Base-by-base conservation (phyloP, 2,329 filamentous ascomycete species). In the Pezicula neosporulosa region DNA sequence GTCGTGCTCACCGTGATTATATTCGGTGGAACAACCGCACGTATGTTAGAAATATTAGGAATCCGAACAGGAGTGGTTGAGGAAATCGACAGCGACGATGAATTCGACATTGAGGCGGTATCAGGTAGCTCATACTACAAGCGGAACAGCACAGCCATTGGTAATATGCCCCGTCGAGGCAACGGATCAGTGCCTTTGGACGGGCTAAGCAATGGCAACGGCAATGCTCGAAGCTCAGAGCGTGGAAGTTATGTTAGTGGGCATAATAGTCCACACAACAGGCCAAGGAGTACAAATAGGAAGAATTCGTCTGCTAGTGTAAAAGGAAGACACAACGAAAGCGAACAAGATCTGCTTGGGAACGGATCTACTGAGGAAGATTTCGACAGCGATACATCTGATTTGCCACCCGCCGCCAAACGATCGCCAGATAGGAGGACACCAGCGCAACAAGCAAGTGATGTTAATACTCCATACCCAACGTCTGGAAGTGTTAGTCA, bases 1-100 rank as follows among this genome's bases (percentile, higher is more conserved):
- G 94, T 99, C 5, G 93, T 99, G 62, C 76, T 99, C 54, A 97
- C 94, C 0, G 94, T 99, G 62, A 99, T 99, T 70, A 97, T 99
- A 56, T 99, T 99, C 63, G 94, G 94, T 50, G 94, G 94, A 48
- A 99, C 94, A 6, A 99, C 94, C 0, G 92, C 93, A 12, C 87
- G 93, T 50, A 99, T 99, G 94, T 77, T 99, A 16, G 94, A 99
- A 68, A 99, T 99, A 49, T 75, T 97, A 15, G 89, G 91, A n/a
- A 99, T 99, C 55, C 84, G 90, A 51, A 99, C 93, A 0, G 94
- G 94, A 1, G 93, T 99, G 0, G 89, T 97, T 0, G 94, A 99
- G 63, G 94, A 99, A 67, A 89, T 96, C 42, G 94, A 99, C 67
- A 96, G 90, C 42, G 94, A 99, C 66, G 94, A 99, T 66, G 94